A percentile compares a stretch with the other conserved stretches of the same genome.
Evolutionary conservation across 1,284 basidiomycete species (phyloP).

Genomic region (Cryptococcus sp.): DNA sequence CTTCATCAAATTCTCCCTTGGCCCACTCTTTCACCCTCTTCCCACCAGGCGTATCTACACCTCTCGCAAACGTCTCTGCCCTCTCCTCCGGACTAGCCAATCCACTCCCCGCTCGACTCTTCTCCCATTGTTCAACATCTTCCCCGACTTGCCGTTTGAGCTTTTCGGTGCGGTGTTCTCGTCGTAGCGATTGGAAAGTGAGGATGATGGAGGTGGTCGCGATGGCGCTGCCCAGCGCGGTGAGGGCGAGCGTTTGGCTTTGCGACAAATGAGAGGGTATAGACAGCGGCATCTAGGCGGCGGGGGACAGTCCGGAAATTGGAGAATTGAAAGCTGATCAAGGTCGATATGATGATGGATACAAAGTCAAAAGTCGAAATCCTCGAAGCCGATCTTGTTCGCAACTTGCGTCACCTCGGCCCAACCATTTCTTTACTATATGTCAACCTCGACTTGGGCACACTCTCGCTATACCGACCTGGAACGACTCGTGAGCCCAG

Average conservation of each 20-base stretch:
- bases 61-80: conserved; percentile 24
- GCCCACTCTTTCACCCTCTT: conserved; percentile 25
- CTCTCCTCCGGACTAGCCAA: conserved; percentile 21
- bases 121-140: conserved; percentile 44
- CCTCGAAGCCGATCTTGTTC: too few relatives aligned
- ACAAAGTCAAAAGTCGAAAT: too few relatives aligned
- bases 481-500: too few relatives aligned
- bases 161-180: conserved; percentile 38
- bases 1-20: conserved; percentile 60
- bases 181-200: conserved; percentile 41
- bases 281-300: neutral
- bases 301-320: too few relatives aligned
- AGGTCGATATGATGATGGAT: too few relatives aligned
- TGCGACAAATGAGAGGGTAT: conserved; percentile 12
- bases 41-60: conserved; percentile 12
- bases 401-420: too few relatives aligned
- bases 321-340: too few relatives aligned
- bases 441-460: too few relatives aligned
- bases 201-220: conserved; percentile 42
- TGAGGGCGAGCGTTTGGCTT: conserved; percentile 37
- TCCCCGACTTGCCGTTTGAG: conserved; percentile 44
- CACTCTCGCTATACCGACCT: too few relatives aligned
- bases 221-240: conserved; percentile 35
- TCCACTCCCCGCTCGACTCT: conserved; percentile 19
- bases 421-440: too few relatives aligned